Base-by-base conservation (phyloP, 495 filamentous ascomycete genomes). In the Trichocladium antarcticum region DNA sequence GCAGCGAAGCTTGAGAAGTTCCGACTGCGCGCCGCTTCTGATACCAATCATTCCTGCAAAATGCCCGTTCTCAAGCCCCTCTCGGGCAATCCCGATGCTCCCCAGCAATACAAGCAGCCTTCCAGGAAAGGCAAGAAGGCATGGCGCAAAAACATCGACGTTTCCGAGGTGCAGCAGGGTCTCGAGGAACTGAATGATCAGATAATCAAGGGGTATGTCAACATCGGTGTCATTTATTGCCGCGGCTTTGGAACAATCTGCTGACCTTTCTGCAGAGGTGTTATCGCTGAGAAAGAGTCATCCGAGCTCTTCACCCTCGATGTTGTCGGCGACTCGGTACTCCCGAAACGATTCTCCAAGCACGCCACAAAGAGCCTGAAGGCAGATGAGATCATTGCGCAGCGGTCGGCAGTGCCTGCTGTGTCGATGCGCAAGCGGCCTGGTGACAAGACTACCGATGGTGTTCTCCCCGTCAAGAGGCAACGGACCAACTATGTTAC, bases 51-150 rank as follows among this genome's bases (percentile, higher is more conserved):
- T 1, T 27, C 27, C 16, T 4, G 31, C 40, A 57, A 27, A 14
- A 64, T 64, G 61, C 59, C 61, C 27, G 59, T 64, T 20, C 24
- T 62, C 27, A 64, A 52, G 44, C 41, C 52, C 12, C 36, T 45
- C 12, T 49, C 58, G 48, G 57, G 58, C 19, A 41, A 73, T 62
- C 62, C 68, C 53, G 61, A 67, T 7, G 69, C 68, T 15, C 74
- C 75, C 37, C 59, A 69, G 42, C 74, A 76, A 37, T 69, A 72
- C 62, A 89, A 82, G 55, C 92, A 97, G 65, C 81, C 89, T 36
- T 95, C 89, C 10, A 76, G 92, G 59, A 98, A 97, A 66, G 90
- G 92, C 53, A 98, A 98, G 71, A 95, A 89, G 68, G 92, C 92
- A 16, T 98, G 92, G 92, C 76, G 92, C 56, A 98, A 97, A 66